phyloP scores from a whole-genome alignment of 345 rosid genomes.

The Eucalyptus melliodora region DNA sequence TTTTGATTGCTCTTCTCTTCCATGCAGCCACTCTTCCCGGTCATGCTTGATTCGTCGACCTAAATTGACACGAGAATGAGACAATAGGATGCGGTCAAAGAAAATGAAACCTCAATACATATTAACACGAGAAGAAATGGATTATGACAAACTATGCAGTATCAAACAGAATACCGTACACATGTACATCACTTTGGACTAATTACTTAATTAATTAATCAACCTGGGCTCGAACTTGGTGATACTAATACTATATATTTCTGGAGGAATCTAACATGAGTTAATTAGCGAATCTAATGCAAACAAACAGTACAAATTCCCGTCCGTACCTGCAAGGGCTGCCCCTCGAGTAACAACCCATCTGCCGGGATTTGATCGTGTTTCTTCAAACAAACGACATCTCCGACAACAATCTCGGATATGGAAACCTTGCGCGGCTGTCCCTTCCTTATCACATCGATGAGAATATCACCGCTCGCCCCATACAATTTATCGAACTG shows the following conservation, averaged over 20 bases:
- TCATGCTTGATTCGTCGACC: slow-evolving; percentile 54
- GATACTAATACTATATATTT: no score
- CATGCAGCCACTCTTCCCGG: slow-evolving; percentile 40
- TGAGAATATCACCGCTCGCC: no score
- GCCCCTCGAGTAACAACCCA: slow-evolving; percentile 38
- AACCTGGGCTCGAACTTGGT: no score
- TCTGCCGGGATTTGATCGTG: slow-evolving; percentile 66
- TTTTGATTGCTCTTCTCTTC: slow-evolving; percentile 20
- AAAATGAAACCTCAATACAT: no score
- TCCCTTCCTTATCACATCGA: background rate
- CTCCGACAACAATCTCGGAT: slow-evolving; percentile 59
- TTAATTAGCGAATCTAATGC: background rate
- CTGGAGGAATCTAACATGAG: background rate
- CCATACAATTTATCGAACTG: no score
- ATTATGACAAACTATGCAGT: no score
- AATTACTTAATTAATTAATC: background rate
- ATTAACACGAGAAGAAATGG: background rate
- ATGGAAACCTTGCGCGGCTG: slow-evolving; percentile 25
- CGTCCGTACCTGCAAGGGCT: slow-evolving; percentile 9
- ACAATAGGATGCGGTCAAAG: background rate
- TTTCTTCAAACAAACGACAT: slow-evolving; percentile 33
- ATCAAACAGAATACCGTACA: no score
- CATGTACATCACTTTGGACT: background rate
- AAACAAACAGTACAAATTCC: background rate
- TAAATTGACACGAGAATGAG: background rate